phyloP scores from a whole-genome alignment of 805 yeast genomes.

The Nakazawaea wickerhamii region DNA sequence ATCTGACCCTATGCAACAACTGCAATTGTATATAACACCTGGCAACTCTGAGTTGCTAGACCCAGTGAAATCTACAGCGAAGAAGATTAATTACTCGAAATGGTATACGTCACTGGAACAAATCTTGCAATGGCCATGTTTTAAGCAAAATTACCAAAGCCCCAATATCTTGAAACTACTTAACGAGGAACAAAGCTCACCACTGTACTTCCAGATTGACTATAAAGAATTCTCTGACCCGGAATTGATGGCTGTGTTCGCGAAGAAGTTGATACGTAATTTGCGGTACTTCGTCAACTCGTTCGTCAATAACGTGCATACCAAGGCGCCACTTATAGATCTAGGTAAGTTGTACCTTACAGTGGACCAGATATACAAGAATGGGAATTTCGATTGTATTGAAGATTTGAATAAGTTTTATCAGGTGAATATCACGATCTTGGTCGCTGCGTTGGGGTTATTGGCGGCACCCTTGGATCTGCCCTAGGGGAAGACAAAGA shows the following conservation, averaged over 20 bases:
- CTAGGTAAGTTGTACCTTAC: slow-evolving; percentile 7
- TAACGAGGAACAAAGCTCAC: neutral
- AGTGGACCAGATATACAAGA: slow-evolving; percentile 1
- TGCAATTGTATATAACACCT: slow-evolving; percentile 6
- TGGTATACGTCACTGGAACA: slow-evolving; percentile 12
- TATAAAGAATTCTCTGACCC: slow-evolving; percentile 6
- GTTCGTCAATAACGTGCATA: slow-evolving; percentile 12
- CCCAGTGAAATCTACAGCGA: neutral
- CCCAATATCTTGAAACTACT: neutral
- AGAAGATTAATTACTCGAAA: neutral
- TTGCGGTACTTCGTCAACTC: slow-evolving; percentile 10
- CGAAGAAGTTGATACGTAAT: slow-evolving; percentile 5
- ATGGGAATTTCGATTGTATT: neutral
- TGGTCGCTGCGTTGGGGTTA: slow-evolving; percentile 10
- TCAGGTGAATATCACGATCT: slow-evolving; percentile 1
- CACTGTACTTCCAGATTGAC: neutral
- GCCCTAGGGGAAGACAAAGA: neutral
- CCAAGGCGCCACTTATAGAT: slow-evolving; percentile 12
- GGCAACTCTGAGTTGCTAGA: neutral
- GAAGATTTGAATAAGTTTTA: neutral
- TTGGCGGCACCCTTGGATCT: slow-evolving; percentile 6
- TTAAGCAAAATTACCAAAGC: neutral
- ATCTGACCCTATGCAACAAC: neutral
- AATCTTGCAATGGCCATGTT: slow-evolving; percentile 11
- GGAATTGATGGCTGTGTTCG: neutral